These are phyloP conservation scores for Colletotrichum theobromicola DNA, from an alignment of 2,329 filamentous ascomycete genomes.

Conservation along the genomic window DNA sequence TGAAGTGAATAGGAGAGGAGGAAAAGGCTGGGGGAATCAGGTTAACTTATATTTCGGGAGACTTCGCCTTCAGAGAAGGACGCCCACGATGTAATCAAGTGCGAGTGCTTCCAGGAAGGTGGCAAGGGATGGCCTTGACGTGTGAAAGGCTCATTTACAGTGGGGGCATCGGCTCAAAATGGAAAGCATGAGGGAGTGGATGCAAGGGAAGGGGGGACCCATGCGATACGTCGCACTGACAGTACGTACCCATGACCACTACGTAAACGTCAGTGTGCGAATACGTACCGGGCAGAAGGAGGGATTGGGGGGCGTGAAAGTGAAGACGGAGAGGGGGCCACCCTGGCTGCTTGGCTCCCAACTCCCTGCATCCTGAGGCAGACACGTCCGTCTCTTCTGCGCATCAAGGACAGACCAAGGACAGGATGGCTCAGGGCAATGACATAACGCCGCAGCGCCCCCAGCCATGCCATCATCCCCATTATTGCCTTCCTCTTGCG, in stretches of 20 bases:
- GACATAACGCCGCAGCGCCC: slow-evolving; percentile 18
- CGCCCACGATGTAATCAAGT: slow-evolving; percentile 15
- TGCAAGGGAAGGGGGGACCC: not conserved
- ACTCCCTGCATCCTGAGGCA: not conserved
- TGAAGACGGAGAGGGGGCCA: not conserved
- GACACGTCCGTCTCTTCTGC: not conserved
- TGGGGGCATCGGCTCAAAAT: slow-evolving; percentile 8
- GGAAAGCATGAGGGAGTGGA: slow-evolving; percentile 18
- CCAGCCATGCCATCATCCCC: slow-evolving; percentile 20
- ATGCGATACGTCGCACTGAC: slow-evolving; percentile 9
- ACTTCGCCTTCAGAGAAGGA: slow-evolving; percentile 13
- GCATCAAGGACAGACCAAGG: not conserved
- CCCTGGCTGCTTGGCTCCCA: not conserved
- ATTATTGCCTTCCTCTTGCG: not conserved
- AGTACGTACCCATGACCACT: not conserved
- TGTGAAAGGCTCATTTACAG: slow-evolving; percentile 19
- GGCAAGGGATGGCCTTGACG: slow-evolving; percentile 17
- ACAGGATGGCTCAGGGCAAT: not conserved
- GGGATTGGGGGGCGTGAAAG: not conserved
- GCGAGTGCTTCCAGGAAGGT: not conserved
- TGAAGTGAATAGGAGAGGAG: accelerated
- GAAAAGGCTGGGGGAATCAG: not conserved
- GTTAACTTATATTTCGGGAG: slow-evolving; percentile 10
- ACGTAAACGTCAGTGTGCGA: not conserved
- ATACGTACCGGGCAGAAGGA: not conserved